A percentile compares a stretch with the other conserved stretches of the same genome.
phyloP scores from a whole-genome alignment of 371 early-diverging fungal species.

The Rhizopus sp. region DNA sequence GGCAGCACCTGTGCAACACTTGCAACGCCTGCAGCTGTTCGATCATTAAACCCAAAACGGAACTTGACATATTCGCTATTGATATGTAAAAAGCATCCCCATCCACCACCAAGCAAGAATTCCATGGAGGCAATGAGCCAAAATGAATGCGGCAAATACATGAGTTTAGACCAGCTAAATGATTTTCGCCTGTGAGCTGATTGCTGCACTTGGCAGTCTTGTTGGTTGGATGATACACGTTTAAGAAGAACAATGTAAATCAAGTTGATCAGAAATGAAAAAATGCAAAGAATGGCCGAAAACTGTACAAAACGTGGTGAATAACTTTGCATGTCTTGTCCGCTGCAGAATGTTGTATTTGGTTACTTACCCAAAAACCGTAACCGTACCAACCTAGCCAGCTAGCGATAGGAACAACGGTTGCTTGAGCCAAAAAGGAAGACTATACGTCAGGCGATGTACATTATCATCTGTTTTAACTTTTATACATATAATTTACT shows the following conservation, averaged over 20 bases:
- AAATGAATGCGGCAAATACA: slow-evolving; percentile 62
- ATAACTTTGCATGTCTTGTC: too few relatives aligned
- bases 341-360: too few relatives aligned
- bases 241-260: slow-evolving; percentile 59
- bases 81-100: slow-evolving; percentile 77
- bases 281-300: slow-evolving; percentile 59
- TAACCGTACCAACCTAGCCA: slow-evolving; percentile 71
- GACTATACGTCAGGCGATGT: slow-evolving; percentile 31
- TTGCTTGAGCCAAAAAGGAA: slow-evolving; percentile 69
- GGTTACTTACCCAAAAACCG: slow-evolving; percentile 63
- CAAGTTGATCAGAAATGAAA: slow-evolving; percentile 64
- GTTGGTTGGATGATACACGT: slow-evolving; percentile 11
- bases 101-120: slow-evolving; percentile 68
- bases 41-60: slow-evolving; percentile 55
- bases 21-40: slow-evolving; percentile 65
- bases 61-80: slow-evolving; percentile 72
- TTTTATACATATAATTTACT: slow-evolving; percentile 7
- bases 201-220: slow-evolving; percentile 37
- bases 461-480: slow-evolving; percentile 1
- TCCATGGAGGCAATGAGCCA: slow-evolving; percentile 68
- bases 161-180: slow-evolving; percentile 59
- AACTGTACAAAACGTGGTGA: slow-evolving; percentile 31
- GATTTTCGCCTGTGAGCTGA: slow-evolving; percentile 53
- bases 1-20: slow-evolving; percentile 70
- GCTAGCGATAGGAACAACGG: slow-evolving; percentile 64